Base-by-base conservation (phyloP, 2,329 filamentous ascomycete species). In the Penicillium griseofulvum region DNA sequence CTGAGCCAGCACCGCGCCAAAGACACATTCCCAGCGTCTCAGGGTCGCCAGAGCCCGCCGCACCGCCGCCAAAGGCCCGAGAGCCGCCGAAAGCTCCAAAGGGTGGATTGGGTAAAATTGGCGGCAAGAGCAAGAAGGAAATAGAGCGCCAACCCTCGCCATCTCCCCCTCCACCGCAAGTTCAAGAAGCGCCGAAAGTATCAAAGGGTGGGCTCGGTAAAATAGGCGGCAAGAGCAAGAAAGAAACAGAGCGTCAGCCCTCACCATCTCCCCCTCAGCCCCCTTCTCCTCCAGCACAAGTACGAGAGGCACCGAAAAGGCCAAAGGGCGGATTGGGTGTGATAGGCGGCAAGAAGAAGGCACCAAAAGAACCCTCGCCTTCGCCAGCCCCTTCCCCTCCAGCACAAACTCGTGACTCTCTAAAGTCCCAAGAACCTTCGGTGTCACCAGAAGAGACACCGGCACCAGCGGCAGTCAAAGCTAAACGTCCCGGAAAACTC, bases 401-500 rank as follows among this genome's bases (percentile, higher is more conserved):
- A 26, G 19, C 26, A 28, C 34, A 39, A n/a, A 7, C 26, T 19
- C 14, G 9, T 7, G 33, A 24, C 6, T 41, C 8, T 5, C 42
- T 43, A 16, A 28, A 60, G 33, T 55, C 19, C 55, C 54, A 55
- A 52, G 47, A 28, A 8, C 10, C 47, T 6, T 9, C 29, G 10
- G 37, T 33, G 4, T 39, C 29, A 4, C 19, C 37, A 26, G 33
- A 38, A 14, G 34, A 47, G 36, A 19, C 44, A 48, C 29, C 37
- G 31, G 14, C 46, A 11, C 42, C 45, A 42, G 46, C 64, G 58
- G 33, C 49, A 17, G 17, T 16, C 3, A 57, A 69, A 62, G 38
- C 56, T 36, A 59, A 70, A 62, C 63, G 58, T 51, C 9, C 49
- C 22, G 58, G 63, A 53, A 72, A 68, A 44, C 60, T 77, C 3